These are phyloP conservation scores for Capsella rubella DNA, from an alignment of 441 rosid genomes.

Conservation along the genomic window DNA sequence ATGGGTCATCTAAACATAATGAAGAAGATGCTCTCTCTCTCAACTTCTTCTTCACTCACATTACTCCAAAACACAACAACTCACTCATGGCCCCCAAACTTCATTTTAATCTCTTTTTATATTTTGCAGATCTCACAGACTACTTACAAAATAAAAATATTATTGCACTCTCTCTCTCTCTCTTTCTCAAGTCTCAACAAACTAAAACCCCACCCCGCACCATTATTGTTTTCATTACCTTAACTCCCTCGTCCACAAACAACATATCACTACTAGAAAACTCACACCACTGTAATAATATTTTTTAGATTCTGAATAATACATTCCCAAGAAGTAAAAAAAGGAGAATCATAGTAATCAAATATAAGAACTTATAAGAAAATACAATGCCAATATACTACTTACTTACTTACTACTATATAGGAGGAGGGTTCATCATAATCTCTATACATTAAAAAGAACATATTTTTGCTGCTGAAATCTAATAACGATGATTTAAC, in stretches of 20 bases:
- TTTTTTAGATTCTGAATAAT: constrained; percentile 27
- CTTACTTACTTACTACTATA: constrained; percentile 2
- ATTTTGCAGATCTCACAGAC: constrained; percentile 25
- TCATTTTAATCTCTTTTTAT: neutral
- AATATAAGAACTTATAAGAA: constrained; percentile 13
- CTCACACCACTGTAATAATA: constrained; percentile 5
- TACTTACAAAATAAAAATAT: constrained; percentile 20
- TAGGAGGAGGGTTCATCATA: constrained; percentile 17
- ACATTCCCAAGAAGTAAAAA: constrained; percentile 19
- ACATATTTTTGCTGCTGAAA: constrained; percentile 16
- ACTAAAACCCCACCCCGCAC: constrained; percentile 35
- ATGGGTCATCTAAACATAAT: constrained; percentile 21
- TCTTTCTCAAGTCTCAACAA: constrained; percentile 5
- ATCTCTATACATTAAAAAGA: constrained; percentile 21
- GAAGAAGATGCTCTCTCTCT: constrained; percentile 42
- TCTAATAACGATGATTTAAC: constrained; percentile 44
- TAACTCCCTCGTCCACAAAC: constrained; percentile 17
- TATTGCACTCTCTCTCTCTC: constrained; percentile 20
- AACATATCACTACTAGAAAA: neutral
- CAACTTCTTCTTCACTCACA: constrained; percentile 32
- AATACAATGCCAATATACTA: constrained; percentile 15
- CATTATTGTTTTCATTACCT: constrained; percentile 30
- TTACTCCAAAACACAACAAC: constrained; percentile 40
- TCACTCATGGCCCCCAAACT: constrained; percentile 36
- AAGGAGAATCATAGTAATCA: constrained; percentile 31